These are phyloP conservation scores for Pleurotus tuoliensis DNA, from an alignment of 768 basidiomycete species.

Conservation along the genomic window DNA sequence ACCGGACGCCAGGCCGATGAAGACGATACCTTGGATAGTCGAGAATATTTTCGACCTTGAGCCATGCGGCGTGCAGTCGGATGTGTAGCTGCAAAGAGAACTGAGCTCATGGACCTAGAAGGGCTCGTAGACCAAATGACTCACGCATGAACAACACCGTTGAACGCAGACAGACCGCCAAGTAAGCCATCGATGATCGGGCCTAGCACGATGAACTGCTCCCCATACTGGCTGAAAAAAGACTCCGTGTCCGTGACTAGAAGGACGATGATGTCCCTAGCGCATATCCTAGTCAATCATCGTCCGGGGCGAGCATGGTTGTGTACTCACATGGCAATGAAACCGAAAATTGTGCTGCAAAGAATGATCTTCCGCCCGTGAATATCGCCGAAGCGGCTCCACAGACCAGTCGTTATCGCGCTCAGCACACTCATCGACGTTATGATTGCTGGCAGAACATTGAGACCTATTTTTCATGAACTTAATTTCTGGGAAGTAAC, in stretches of 20 bases:
- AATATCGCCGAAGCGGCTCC: constrained; percentile 77
- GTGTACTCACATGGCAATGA: constrained; percentile 65
- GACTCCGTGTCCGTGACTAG: constrained; percentile 65
- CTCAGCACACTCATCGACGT: constrained; percentile 76
- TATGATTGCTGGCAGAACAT: constrained; percentile 46
- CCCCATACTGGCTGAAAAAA: constrained; percentile 48
- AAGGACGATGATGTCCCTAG: constrained; percentile 75
- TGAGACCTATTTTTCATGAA: not conserved
- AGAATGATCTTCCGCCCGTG: constrained; percentile 77
- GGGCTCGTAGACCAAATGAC: constrained; percentile 39
- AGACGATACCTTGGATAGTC: constrained; percentile 70
- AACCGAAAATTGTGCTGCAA: constrained; percentile 59
- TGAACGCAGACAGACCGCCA: constrained; percentile 64
- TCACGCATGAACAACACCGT: constrained; percentile 68
- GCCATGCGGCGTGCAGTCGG: constrained; percentile 49
- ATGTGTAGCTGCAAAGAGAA: constrained; percentile 43
- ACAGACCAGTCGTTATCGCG: constrained; percentile 81
- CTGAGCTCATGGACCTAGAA: constrained; percentile 16
- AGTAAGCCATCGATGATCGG: constrained; percentile 77
- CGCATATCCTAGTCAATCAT: constrained; percentile 5
- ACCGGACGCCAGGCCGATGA: constrained; percentile 73
- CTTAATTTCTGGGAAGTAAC: constrained; percentile 10
- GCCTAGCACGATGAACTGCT: constrained; percentile 71
- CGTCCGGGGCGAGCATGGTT: not conserved
- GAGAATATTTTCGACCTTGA: constrained; percentile 56